phyloP scores from a whole-genome alignment of 768 basidiomycete genomes.

The Mycena olivaceomarginata region DNA sequence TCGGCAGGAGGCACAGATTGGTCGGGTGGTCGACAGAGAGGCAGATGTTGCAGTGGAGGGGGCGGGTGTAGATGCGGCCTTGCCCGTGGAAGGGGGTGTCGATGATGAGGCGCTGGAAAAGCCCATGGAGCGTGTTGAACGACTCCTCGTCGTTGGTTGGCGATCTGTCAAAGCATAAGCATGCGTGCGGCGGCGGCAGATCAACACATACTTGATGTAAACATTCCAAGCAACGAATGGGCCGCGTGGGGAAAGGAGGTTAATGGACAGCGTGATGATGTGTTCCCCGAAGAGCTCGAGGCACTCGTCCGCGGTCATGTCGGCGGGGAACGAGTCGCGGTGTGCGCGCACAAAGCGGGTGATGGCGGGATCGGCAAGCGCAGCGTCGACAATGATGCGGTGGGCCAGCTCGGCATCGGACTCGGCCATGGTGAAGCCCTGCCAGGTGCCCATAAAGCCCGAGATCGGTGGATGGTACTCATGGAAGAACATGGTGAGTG shows the following conservation, averaged over 20 bases:
- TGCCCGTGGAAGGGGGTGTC: constrained; percentile 3
- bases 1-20: constrained; percentile 11
- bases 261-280: background rate
- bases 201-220: too few relatives aligned
- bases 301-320: background rate
- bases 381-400: background rate
- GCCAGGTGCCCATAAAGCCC: background rate
- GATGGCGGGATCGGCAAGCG: background rate
- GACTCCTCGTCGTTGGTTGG: background rate
- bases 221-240: constrained; percentile 18
- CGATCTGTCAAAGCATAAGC: too few relatives aligned
- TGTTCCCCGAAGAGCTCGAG: background rate
- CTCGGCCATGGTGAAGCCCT: constrained; percentile 7
- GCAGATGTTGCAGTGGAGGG: constrained; percentile 26
- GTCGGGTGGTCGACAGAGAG: constrained; percentile 19
- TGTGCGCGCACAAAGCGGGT: constrained; percentile 4
- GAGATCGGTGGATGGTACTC: background rate
- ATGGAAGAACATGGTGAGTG: background rate
- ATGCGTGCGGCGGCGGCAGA: too few relatives aligned
- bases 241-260: background rate
- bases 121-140: background rate
- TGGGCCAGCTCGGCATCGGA: background rate
- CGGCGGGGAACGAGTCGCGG: constrained; percentile 5
- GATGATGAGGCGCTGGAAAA: background rate
- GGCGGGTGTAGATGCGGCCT: background rate